A percentile compares a stretch with the other conserved stretches of the same genome.
These are phyloP conservation scores for Tolypocladium ovalisporum DNA, from an alignment of 2,329 filamentous ascomycete species.

Conservation along the genomic window DNA sequence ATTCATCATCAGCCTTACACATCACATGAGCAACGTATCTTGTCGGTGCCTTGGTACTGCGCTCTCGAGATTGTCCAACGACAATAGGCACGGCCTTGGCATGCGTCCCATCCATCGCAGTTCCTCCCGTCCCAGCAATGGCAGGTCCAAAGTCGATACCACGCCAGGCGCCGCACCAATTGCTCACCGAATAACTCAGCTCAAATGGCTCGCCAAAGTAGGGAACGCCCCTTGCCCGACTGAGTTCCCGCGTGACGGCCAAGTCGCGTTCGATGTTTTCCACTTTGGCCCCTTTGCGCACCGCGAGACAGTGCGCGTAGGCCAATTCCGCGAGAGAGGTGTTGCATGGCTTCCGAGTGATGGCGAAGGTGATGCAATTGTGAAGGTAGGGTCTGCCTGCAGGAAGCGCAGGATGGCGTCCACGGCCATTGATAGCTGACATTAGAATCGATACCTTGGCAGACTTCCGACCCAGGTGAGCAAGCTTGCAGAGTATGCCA, in stretches of 20 bases:
- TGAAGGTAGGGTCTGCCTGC: neutral
- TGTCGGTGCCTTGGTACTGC: neutral
- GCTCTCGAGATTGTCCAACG: neutral
- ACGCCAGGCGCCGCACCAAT: neutral
- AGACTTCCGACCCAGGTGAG: neutral
- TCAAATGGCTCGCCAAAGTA: neutral
- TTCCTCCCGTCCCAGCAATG: neutral
- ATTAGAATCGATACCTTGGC: neutral
- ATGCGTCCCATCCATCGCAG: neutral
- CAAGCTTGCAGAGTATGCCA: neutral
- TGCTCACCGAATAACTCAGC: neutral
- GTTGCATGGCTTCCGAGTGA: neutral
- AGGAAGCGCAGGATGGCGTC: neutral
- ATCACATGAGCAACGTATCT: neutral
- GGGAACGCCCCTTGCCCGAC: neutral
- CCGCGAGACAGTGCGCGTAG: neutral
- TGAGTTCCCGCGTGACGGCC: neutral
- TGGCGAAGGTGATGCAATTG: neutral
- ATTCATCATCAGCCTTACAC: neutral
- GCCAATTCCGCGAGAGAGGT: neutral
- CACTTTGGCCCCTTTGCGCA: neutral
- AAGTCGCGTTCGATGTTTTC: neutral
- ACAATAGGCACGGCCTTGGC: neutral
- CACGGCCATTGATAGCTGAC: neutral
- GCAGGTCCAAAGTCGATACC: neutral